Percentiles rank a stretch among this genome's conserved stretches.
Evolutionary conservation across 371 early-diverging fungal genomes (phyloP).

Genomic region (Apophysomyces elegans): DNA sequence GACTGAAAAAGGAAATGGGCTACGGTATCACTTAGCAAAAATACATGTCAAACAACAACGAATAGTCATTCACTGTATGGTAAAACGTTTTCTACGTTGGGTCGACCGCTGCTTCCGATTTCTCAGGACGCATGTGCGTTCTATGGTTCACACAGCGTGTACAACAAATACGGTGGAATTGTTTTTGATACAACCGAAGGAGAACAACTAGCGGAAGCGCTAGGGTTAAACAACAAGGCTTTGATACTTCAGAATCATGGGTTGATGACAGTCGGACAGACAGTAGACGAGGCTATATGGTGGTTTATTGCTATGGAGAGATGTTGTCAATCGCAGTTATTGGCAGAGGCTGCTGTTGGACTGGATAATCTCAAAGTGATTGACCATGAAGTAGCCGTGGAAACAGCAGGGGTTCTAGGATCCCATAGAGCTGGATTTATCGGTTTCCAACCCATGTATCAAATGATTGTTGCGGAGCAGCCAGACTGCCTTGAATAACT

Average conservation of each 20-base stretch:
- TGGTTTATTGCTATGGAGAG: constrained; percentile 62
- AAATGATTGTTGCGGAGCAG: constrained; percentile 57
- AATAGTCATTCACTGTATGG: constrained; percentile 63
- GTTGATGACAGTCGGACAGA: constrained; percentile 55
- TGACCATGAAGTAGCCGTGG: constrained; percentile 44
- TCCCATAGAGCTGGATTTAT: constrained; percentile 48
- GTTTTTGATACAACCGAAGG: constrained; percentile 62
- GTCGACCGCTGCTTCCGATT: constrained; percentile 51
- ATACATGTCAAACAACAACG: too few species aligned
- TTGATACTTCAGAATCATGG: constrained; percentile 67
- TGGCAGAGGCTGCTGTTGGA: constrained; percentile 57
- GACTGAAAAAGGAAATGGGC: neutral
- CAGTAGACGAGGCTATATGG: constrained; percentile 64
- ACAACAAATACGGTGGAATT: constrained; percentile 58
- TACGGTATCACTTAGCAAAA: neutral
- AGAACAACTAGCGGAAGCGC: constrained; percentile 42
- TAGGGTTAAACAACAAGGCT: constrained; percentile 54
- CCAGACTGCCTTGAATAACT: constrained; percentile 53
- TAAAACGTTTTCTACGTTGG: constrained; percentile 58
- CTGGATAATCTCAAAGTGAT: constrained; percentile 44
- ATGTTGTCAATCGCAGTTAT: constrained; percentile 59
- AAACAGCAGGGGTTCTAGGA: constrained; percentile 41
- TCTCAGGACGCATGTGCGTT: constrained; percentile 68
- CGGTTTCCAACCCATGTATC: constrained; percentile 63
- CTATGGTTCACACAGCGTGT: constrained; percentile 50